These are phyloP conservation scores for Emergomyces orientalis DNA, from an alignment of 2,329 filamentous ascomycete genomes.

Conservation along the genomic window DNA sequence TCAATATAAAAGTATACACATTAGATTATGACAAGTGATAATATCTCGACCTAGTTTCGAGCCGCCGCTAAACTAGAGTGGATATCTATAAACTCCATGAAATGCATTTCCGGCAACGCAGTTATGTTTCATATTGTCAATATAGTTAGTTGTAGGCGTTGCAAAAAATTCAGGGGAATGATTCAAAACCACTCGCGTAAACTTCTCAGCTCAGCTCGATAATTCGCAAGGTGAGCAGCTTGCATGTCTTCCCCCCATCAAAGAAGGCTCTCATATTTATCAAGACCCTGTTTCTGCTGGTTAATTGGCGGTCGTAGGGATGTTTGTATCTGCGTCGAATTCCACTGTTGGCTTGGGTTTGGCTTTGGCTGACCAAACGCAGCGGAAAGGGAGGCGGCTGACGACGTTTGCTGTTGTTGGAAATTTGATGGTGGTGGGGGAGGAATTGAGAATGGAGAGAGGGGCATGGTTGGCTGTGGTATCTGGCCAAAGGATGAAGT, in stretches of 20 bases:
- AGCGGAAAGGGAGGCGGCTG: constrained; percentile 11
- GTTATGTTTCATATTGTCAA: not conserved
- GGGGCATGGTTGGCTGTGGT: constrained; percentile 13
- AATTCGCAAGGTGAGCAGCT: not conserved
- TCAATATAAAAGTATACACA: not conserved
- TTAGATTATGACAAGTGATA: not conserved
- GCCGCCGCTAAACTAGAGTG: not conserved
- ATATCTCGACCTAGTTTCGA: not conserved
- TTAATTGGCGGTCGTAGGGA: not conserved
- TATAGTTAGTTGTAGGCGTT: not conserved
- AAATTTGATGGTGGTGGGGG: constrained; percentile 26
- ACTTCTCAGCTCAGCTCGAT: not conserved
- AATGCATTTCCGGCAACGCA: not conserved
- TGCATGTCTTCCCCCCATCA: constrained; percentile 20
- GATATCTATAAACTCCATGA: not conserved
- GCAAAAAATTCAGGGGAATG: not conserved
- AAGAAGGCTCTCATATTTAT: constrained; percentile 49
- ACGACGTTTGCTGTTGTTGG: constrained; percentile 15
- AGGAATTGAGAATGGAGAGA: constrained; percentile 29
- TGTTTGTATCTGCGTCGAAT: constrained; percentile 16
- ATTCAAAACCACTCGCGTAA: not conserved
- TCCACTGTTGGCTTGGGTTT: constrained; percentile 9
- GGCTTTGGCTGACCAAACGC: constrained; percentile 17
- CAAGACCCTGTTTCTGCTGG: constrained; percentile 38
- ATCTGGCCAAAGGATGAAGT: constrained; percentile 10